These are phyloP conservation scores for Gyrodon lividus DNA, from an alignment of 768 basidiomycete species.

Conservation along the genomic window DNA sequence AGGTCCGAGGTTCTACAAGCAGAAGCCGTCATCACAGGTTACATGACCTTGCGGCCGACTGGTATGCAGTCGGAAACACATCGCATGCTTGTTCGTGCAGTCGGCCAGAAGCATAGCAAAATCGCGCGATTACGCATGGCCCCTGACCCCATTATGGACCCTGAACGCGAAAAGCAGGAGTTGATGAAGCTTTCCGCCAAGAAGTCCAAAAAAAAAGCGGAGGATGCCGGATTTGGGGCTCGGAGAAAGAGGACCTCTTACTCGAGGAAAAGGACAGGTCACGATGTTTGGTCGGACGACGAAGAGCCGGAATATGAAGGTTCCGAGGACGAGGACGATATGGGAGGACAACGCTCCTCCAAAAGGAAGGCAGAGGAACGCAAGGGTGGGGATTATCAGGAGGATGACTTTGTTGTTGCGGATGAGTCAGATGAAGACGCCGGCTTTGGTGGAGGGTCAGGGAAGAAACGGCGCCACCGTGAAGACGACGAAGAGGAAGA, in stretches of 20 bases:
- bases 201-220: conserved; percentile 60
- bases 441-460: conserved; percentile 34
- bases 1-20: conserved; percentile 83
- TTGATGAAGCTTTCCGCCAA: conserved; percentile 60
- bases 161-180: conserved; percentile 71
- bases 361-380: conserved; percentile 50
- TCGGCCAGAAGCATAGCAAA: conserved; percentile 83
- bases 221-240: conserved; percentile 47
- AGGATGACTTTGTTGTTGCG: conserved; percentile 83
- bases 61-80: conserved; percentile 91
- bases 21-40: conserved; percentile 79
- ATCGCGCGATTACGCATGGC: conserved; percentile 77
- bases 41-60: conserved; percentile 81
- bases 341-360: conserved; percentile 26
- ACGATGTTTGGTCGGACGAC: conserved; percentile 67
- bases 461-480: conserved; percentile 39
- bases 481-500: conserved; percentile 55
- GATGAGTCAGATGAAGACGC: conserved; percentile 71
- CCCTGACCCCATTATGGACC: conserved; percentile 74
- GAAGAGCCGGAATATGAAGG: conserved; percentile 58
- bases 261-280: conserved; percentile 37
- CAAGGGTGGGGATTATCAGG: conserved; percentile 71
- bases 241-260: conserved; percentile 49
- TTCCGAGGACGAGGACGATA: conserved; percentile 61
- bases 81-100: conserved; percentile 82